These are phyloP conservation scores for Arctostaphylos glauca DNA, from an alignment of 148 eudicot genomes.

Conservation along the genomic window DNA sequence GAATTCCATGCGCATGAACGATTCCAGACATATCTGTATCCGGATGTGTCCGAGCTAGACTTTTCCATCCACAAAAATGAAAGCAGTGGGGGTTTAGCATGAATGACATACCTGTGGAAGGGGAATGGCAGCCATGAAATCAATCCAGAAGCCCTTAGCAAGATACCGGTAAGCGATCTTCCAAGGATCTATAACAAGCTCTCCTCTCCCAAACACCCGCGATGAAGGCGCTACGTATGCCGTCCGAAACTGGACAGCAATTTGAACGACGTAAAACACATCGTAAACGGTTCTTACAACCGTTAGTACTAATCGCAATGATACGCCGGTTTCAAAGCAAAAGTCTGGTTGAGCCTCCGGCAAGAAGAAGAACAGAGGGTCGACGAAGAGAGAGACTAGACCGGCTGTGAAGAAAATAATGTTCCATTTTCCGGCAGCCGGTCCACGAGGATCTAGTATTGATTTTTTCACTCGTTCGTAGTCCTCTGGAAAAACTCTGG, in stretches of 20 bases:
- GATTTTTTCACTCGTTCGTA: constrained; percentile 41
- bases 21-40: too few relatives aligned
- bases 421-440: constrained; percentile 41
- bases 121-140: constrained; percentile 65
- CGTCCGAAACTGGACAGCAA: constrained; percentile 54
- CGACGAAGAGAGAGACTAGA: constrained; percentile 52
- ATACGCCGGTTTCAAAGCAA: constrained; percentile 42
- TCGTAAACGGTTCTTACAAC: constrained; percentile 49
- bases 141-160: constrained; percentile 45
- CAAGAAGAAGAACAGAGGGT: constrained; percentile 68
- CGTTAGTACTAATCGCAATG: constrained; percentile 44
- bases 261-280: constrained; percentile 48
- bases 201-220: constrained; percentile 72
- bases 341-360: constrained; percentile 32
- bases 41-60: too few relatives aligned
- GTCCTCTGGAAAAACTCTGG: constrained; percentile 62
- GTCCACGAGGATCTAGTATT: constrained; percentile 57
- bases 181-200: constrained; percentile 55
- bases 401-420: constrained; percentile 48
- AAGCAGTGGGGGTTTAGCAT: too few relatives aligned
- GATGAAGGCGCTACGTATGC: constrained; percentile 80
- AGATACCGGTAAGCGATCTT: constrained; percentile 56
- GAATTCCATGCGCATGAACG: too few relatives aligned
- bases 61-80: too few relatives aligned
- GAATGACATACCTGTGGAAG: constrained; percentile 60